Evolutionary conservation across 2,329 filamentous ascomycete species (phyloP).

Genomic region (Fusarium illudens): DNA sequence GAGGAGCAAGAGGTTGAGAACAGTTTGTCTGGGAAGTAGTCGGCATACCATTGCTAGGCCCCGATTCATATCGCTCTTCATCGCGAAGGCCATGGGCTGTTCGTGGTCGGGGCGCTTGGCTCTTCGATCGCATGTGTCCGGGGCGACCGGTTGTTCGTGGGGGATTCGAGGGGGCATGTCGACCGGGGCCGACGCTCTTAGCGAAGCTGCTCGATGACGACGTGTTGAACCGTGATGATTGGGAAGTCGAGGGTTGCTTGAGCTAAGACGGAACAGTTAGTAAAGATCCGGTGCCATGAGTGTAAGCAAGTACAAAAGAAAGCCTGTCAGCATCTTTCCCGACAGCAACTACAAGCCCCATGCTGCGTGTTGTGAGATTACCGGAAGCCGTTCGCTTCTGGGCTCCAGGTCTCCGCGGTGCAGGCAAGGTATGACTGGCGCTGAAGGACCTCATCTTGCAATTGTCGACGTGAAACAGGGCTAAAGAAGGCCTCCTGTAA

Average conservation of each 20-base stretch:
- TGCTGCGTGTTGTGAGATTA: background rate
- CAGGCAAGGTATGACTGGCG: background rate
- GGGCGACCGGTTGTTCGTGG: constrained; percentile 58
- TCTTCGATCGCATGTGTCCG: constrained; percentile 56
- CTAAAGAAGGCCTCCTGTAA: background rate
- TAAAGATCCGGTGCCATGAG: background rate
- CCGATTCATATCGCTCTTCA: constrained; percentile 50
- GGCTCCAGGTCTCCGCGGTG: constrained; percentile 1
- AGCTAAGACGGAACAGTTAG: constrained; percentile 39
- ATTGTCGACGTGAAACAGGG: background rate
- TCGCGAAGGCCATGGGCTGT: constrained; percentile 54
- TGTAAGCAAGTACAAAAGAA: constrained; percentile 6
- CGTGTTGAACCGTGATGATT: constrained; percentile 53
- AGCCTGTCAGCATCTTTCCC: constrained; percentile 14
- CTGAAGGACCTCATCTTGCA: background rate
- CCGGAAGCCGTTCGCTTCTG: constrained; percentile 8
- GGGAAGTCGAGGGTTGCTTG: constrained; percentile 44
- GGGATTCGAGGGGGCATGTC: constrained; percentile 54
- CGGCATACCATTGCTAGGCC: constrained; percentile 49
- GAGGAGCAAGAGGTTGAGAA: constrained; percentile 20
- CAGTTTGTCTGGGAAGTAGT: constrained; percentile 17
- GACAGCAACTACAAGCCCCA: background rate
- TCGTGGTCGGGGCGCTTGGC: constrained; percentile 48
- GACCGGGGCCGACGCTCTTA: constrained; percentile 65
- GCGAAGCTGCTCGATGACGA: constrained; percentile 58